These are phyloP conservation scores for Colletotrichum camelliae DNA, from an alignment of 2,329 filamentous ascomycete species.

Conservation along the genomic window DNA sequence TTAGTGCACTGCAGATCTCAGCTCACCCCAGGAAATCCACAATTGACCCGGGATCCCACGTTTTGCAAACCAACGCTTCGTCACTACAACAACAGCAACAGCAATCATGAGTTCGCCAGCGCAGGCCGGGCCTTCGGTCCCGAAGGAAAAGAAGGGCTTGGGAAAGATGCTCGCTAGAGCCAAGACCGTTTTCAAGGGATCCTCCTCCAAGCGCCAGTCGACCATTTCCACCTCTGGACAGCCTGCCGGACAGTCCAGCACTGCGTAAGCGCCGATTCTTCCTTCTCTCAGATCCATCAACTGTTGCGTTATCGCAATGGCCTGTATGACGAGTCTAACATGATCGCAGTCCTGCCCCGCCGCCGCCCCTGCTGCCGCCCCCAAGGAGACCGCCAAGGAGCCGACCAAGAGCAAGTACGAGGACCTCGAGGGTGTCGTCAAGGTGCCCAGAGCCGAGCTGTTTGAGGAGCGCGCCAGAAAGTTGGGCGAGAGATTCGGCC, in stretches of 20 bases:
- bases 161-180: conserved; percentile 53
- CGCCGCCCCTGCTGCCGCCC: not conserved
- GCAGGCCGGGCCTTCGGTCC: conserved; percentile 39
- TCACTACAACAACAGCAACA: not conserved
- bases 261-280: not conserved
- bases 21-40: not conserved
- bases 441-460: conserved; percentile 54
- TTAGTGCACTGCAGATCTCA: conserved; percentile 3
- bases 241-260: conserved; percentile 2
- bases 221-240: conserved; percentile 5
- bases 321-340: not conserved
- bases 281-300: not conserved
- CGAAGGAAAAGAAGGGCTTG: conserved; percentile 51
- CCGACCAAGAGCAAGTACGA: conserved; percentile 21
- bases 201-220: conserved; percentile 27
- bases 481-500: conserved; percentile 59
- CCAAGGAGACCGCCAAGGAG: conserved; percentile 16
- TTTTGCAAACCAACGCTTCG: not conserved
- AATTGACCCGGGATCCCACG: not conserved
- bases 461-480: conserved; percentile 63
- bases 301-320: not conserved
- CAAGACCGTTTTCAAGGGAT: conserved; percentile 55
- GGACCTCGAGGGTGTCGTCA: conserved; percentile 31
- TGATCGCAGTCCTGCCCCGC: not conserved
- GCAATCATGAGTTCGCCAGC: conserved; percentile 48